Percentiles rank a stretch among this genome's conserved stretches.
Conservation (phyloP, 805 yeast genomes). For the Candida ascalaphidarum region DNA sequence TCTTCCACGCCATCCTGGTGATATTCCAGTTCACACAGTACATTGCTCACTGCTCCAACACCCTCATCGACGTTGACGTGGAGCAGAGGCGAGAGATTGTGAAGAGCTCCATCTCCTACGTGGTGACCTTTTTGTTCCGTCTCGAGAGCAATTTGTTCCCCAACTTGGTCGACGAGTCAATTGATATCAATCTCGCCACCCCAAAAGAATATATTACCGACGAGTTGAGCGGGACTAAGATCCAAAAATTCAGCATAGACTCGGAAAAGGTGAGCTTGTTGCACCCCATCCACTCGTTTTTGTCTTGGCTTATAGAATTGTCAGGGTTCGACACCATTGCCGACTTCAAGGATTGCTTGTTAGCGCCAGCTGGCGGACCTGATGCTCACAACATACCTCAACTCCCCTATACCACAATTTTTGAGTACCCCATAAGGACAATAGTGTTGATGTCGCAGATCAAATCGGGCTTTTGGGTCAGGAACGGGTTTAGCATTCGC, state of each 20-base stretch:
- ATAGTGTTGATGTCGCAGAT: conserved; percentile 76
- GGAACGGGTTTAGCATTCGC: conserved; percentile 79
- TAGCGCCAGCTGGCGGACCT: conserved; percentile 3
- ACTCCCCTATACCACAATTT: conserved; percentile 24
- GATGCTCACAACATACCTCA: conserved; percentile 6
- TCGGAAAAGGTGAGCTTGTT: conserved; percentile 54
- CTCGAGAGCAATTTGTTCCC: conserved; percentile 22
- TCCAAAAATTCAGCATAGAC: conserved; percentile 18
- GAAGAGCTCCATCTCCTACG: conserved; percentile 20
- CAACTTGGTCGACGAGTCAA: conserved; percentile 15
- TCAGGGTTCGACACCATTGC: conserved; percentile 20
- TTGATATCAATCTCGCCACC: conserved; percentile 14
- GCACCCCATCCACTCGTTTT: conserved; percentile 71
- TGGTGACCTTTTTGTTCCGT: conserved; percentile 17
- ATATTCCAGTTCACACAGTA: conserved; percentile 54
- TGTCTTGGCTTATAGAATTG: conserved; percentile 64
- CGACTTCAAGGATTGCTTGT: conserved; percentile 5
- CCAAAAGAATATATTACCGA: conserved; percentile 12
- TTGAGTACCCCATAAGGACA: conserved; percentile 73
- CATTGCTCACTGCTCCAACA: conserved; percentile 37
- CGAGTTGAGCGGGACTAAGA: conserved; percentile 11
- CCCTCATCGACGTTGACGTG: conserved; percentile 8
- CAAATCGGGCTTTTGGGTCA: conserved; percentile 86
- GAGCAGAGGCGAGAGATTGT: conserved; percentile 8
- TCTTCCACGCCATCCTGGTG: conserved; percentile 61